Evolutionary conservation across 2,329 filamentous ascomycete species (phyloP).

Genomic region (Colletotrichum tanaceti): DNA sequence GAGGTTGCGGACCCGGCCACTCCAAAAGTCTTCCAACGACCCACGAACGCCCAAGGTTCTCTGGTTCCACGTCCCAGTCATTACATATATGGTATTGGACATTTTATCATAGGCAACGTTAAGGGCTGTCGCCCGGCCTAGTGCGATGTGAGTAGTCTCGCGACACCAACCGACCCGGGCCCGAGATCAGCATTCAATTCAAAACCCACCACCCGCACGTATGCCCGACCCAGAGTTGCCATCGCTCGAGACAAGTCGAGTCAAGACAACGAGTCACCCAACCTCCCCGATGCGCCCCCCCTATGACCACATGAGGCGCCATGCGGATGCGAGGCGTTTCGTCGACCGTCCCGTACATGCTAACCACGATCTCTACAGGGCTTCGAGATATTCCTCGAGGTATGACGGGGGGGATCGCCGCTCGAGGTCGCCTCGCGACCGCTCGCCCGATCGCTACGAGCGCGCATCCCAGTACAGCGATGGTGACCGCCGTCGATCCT

Average conservation of each 20-base stretch:
- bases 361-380: slow-evolving; percentile 52
- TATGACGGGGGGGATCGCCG: slow-evolving; percentile 70
- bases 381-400: slow-evolving; percentile 67
- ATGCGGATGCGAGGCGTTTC: slow-evolving; percentile 34
- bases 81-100: slow-evolving; percentile 41
- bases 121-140: slow-evolving; percentile 41
- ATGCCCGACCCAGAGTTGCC: slow-evolving; percentile 18
- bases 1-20: slow-evolving; percentile 39
- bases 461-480: slow-evolving; percentile 67
- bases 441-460: slow-evolving; percentile 75
- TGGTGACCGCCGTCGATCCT: slow-evolving; percentile 77
- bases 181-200: slow-evolving; percentile 4
- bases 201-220: slow-evolving; percentile 12
- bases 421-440: slow-evolving; percentile 74
- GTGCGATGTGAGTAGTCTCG: slow-evolving; percentile 40
- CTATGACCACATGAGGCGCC: slow-evolving; percentile 30
- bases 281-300: slow-evolving; percentile 35
- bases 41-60: slow-evolving; percentile 37
- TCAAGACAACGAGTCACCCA: slow-evolving; percentile 5
- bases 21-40: slow-evolving; percentile 40
- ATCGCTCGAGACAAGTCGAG: slow-evolving; percentile 9
- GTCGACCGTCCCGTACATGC: slow-evolving; percentile 30
- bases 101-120: slow-evolving; percentile 35
- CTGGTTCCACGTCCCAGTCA: slow-evolving; percentile 40
- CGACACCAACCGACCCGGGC: slow-evolving; percentile 19